phyloP scores from a whole-genome alignment of 345 rosid species.

The Rhizophora apiculata region DNA sequence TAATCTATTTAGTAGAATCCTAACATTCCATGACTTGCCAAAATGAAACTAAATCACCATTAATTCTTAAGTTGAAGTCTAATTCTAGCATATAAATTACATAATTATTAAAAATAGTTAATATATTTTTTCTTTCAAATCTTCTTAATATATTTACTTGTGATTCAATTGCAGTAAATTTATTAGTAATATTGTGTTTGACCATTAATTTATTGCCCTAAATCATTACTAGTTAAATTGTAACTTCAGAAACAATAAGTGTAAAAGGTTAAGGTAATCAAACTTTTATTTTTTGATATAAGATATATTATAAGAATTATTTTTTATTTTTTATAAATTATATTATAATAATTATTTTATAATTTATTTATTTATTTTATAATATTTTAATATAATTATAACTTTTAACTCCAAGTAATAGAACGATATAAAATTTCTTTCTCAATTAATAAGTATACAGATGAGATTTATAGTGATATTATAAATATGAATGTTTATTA shows the following conservation, averaged over 20 bases:
- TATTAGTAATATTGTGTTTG: neutral
- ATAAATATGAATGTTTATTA: no score
- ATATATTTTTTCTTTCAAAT: neutral
- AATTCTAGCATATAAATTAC: neutral
- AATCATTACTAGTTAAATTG: neutral
- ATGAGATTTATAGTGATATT: no score
- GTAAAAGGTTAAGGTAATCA: neutral
- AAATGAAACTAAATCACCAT: slow-evolving; percentile 2
- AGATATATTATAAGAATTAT: no score
- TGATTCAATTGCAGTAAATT: neutral
- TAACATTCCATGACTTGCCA: neutral
- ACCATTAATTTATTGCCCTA: neutral
- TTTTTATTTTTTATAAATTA: no score
- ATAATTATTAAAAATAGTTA: neutral
- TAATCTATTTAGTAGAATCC: slow-evolving; percentile 1
- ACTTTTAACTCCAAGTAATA: no score
- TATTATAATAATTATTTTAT: no score
- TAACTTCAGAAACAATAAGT: neutral
- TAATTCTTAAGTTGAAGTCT: neutral
- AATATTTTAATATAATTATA: no score
- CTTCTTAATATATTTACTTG: neutral
- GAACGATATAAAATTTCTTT: no score
- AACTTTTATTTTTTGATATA: neutral
- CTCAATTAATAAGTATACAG: no score
- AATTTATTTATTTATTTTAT: no score